phyloP scores from a whole-genome alignment of 169 alveolate genomes.

The Hammondia hammondi region DNA sequence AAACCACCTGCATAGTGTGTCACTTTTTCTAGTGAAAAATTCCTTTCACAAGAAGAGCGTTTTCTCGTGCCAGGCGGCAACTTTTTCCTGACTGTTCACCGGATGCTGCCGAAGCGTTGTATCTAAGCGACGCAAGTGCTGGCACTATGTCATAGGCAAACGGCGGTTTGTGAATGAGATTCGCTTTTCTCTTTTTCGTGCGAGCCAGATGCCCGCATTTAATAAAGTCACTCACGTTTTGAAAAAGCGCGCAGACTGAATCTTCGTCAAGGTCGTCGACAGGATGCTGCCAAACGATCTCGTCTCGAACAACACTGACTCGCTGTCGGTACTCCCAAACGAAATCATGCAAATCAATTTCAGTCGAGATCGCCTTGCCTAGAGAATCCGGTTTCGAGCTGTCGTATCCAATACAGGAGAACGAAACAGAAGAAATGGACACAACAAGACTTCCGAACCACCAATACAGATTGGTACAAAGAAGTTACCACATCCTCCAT shows the following conservation, averaged over 20 bases:
- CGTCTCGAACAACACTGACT: background rate
- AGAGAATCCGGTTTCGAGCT: background rate
- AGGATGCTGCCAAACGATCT: constrained; percentile 39
- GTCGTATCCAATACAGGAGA: background rate
- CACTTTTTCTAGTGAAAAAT: too few relatives aligned
- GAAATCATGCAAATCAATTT: background rate
- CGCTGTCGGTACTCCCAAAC: constrained; percentile 3
- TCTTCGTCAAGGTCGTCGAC: constrained; percentile 24
- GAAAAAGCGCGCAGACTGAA: background rate
- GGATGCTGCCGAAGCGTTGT: background rate
- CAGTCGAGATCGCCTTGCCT: constrained; percentile 30
- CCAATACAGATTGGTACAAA: too few relatives aligned
- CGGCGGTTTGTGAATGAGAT: background rate
- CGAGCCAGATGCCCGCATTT: too few relatives aligned
- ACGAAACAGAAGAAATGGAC: too few relatives aligned
- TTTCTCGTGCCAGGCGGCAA: background rate
- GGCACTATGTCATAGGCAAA: background rate
- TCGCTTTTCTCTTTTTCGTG: background rate
- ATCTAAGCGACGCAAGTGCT: background rate
- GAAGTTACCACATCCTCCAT: too few relatives aligned
- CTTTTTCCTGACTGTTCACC: background rate
- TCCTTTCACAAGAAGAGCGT: background rate
- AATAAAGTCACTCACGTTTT: background rate
- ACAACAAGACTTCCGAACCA: too few relatives aligned
- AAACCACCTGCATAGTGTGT: too few relatives aligned